Percentiles rank a stretch among this genome's conserved stretches.
These are phyloP conservation scores for Ceratocystis cubensis DNA, from an alignment of 2,329 filamentous ascomycete genomes.

Conservation along the genomic window DNA sequence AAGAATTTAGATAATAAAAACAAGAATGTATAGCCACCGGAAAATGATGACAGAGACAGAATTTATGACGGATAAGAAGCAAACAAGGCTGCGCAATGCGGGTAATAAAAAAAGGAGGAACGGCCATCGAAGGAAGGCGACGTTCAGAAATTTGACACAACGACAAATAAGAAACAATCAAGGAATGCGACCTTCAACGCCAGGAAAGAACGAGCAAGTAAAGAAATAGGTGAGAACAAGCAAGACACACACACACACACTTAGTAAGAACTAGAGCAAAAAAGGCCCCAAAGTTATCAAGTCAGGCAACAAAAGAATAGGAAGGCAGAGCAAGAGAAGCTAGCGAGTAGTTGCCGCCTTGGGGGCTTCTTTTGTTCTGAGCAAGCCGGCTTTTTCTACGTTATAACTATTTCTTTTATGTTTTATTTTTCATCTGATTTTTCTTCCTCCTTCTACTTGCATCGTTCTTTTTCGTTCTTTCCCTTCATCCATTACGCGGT, in stretches of 20 bases:
- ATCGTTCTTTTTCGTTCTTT: not conserved
- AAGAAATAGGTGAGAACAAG: not conserved
- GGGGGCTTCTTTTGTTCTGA: not conserved
- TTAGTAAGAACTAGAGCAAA: not conserved
- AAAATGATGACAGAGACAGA: not conserved
- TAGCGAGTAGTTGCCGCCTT: not conserved
- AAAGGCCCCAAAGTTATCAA: not conserved
- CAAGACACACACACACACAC: not conserved
- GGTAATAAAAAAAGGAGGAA: not conserved
- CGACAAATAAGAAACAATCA: not conserved
- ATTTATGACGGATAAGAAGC: not conserved
- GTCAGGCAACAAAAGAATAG: not conserved
- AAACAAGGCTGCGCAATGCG: not conserved
- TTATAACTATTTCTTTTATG: not conserved
- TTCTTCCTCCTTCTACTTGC: not conserved
- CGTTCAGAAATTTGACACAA: not conserved
- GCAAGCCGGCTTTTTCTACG: not conserved
- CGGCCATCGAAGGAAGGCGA: not conserved
- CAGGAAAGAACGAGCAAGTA: not conserved
- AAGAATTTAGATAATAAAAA: not conserved
- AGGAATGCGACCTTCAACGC: not conserved
- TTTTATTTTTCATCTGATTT: slow-evolving; percentile 5
- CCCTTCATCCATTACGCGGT: not conserved
- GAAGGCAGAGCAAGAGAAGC: not conserved
- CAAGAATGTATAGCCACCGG: not conserved